A percentile compares a stretch with the other conserved stretches of the same genome.
phyloP scores from a whole-genome alignment of 2,329 filamentous ascomycete genomes.

The Epichloe festucae region DNA sequence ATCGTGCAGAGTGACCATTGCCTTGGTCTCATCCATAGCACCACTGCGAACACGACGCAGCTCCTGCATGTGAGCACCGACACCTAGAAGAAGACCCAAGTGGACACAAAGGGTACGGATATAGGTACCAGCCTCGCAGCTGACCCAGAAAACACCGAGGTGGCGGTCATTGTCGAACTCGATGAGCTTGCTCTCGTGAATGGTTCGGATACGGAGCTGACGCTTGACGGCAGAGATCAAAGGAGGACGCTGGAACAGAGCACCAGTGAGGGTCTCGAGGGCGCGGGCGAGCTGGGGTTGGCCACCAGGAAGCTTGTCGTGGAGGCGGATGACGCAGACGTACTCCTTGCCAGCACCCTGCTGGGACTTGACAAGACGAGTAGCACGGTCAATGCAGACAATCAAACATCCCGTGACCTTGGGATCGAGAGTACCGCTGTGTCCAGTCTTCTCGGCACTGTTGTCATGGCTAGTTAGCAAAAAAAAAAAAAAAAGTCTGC shows the following conservation, averaged over 20 bases:
- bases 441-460: conserved; percentile 76
- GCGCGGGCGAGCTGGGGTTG: conserved; percentile 87
- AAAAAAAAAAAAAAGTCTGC: too few relatives aligned
- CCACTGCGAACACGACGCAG: conserved; percentile 85
- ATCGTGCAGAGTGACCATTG: conserved; percentile 77
- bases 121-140: conserved; percentile 94
- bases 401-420: conserved; percentile 96
- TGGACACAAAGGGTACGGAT: conserved; percentile 97
- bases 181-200: conserved; percentile 90
- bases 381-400: conserved; percentile 91
- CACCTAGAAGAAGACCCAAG: conserved; percentile 60
- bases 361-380: conserved; percentile 95
- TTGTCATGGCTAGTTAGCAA: not conserved
- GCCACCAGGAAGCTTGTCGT: conserved; percentile 89
- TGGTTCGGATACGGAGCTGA: conserved; percentile 93
- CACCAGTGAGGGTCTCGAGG: conserved; percentile 89
- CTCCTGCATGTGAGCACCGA: conserved; percentile 97
- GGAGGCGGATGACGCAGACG: conserved; percentile 85
- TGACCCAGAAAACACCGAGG: conserved; percentile 97
- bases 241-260: conserved; percentile 81
- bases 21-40: conserved; percentile 84
- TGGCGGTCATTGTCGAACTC: conserved; percentile 99
- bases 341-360: conserved; percentile 99
- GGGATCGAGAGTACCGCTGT: conserved; percentile 95
- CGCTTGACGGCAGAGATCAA: conserved; percentile 98